Evolutionary conservation across 768 basidiomycete genomes (phyloP).

Genomic region (Lactarius sanguifluus): DNA sequence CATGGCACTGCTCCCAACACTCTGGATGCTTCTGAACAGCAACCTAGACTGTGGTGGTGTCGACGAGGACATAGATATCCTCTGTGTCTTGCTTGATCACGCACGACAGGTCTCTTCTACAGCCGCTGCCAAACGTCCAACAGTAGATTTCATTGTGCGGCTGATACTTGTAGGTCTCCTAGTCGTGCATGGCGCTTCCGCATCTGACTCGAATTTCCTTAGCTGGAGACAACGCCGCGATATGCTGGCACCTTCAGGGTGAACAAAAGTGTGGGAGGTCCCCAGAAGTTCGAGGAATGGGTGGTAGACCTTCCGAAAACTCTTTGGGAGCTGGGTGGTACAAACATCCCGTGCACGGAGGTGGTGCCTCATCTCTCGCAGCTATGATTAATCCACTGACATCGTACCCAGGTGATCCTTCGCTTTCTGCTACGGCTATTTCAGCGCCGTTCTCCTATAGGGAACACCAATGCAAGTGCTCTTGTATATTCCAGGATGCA

Average conservation of each 20-base stretch:
- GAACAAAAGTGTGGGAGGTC: slow-evolving; percentile 33
- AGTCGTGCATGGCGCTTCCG: not conserved
- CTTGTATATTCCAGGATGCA: slow-evolving; percentile 1
- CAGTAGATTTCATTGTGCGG: slow-evolving; percentile 73
- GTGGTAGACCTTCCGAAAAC: slow-evolving; percentile 71
- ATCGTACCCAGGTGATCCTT: slow-evolving; percentile 48
- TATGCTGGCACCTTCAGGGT: slow-evolving; percentile 52
- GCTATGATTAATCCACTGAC: not conserved
- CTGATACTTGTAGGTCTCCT: slow-evolving; percentile 59
- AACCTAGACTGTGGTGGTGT: slow-evolving; percentile 24
- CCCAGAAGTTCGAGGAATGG: slow-evolving; percentile 58
- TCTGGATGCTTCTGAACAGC: slow-evolving; percentile 71
- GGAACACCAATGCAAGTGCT: slow-evolving; percentile 45
- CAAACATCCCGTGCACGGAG: slow-evolving; percentile 57
- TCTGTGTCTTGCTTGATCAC: slow-evolving; percentile 64
- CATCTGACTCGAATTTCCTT: not conserved
- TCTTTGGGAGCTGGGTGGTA: slow-evolving; percentile 79
- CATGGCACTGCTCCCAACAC: slow-evolving; percentile 65
- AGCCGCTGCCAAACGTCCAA: slow-evolving; percentile 61
- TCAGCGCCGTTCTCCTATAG: slow-evolving; percentile 53
- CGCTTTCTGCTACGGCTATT: slow-evolving; percentile 60
- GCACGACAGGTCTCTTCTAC: slow-evolving; percentile 56
- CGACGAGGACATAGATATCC: slow-evolving; percentile 38
- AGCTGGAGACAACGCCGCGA: slow-evolving; percentile 61
- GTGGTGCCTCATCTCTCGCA: slow-evolving; percentile 38